These are phyloP conservation scores for Rhodotorula sp. DNA, from an alignment of 1,284 basidiomycete genomes.

Conservation along the genomic window DNA sequence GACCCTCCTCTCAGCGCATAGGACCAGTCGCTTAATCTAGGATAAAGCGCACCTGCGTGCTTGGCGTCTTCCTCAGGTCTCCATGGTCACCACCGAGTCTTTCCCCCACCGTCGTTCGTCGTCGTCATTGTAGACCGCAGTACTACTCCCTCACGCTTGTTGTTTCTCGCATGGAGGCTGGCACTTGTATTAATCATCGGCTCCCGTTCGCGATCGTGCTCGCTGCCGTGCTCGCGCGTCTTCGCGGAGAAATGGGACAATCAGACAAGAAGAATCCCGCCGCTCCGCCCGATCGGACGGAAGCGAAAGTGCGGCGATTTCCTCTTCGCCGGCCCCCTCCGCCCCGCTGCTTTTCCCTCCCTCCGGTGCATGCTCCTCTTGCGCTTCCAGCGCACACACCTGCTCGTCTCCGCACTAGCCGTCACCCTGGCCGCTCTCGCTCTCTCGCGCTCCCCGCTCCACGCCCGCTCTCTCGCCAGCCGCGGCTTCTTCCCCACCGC, in stretches of 20 bases:
- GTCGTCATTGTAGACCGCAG: too few species aligned
- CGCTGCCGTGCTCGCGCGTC: not conserved
- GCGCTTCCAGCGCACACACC: not conserved
- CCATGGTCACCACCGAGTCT: too few species aligned
- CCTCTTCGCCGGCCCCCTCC: not conserved
- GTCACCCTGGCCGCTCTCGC: conserved; percentile 1
- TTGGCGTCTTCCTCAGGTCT: too few species aligned
- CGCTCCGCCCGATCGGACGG: not conserved
- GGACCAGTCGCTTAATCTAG: not conserved
- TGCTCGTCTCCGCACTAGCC: not conserved
- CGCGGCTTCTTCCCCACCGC: not conserved
- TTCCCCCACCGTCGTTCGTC: too few species aligned
- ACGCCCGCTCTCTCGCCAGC: not conserved
- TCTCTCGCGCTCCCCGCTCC: not conserved
- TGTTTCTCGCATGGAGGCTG: too few species aligned
- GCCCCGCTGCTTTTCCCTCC: too few species aligned
- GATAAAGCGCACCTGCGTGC: not conserved
- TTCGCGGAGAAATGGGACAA: too few species aligned
- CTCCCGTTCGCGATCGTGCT: not conserved
- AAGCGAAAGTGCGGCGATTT: not conserved
- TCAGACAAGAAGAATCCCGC: too few species aligned
- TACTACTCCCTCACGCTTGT: too few species aligned
- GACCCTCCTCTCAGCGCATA: too few species aligned
- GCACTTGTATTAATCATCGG: not conserved
- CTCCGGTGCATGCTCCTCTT: not conserved